Evolutionary conservation across 371 early-diverging fungal genomes (phyloP).

Genomic region (Saksenaea oblongispora): DNA sequence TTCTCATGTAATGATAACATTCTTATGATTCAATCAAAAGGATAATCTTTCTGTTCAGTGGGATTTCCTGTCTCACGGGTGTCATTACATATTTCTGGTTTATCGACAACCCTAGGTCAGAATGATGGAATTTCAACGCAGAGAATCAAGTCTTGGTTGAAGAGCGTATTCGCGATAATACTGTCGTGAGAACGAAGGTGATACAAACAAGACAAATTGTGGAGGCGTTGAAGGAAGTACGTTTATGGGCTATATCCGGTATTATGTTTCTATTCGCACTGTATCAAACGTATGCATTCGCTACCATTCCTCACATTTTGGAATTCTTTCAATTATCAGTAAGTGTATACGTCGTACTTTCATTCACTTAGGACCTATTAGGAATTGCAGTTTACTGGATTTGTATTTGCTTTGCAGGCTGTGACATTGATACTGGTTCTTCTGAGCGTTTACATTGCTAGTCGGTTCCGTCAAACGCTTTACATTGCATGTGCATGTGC

Average conservation of each 20-base stretch:
- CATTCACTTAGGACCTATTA: too few relatives aligned
- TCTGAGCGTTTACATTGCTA: too few relatives aligned
- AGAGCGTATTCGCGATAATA: slow-evolving; percentile 23
- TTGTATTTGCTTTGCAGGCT: too few relatives aligned
- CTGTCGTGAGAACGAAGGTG: slow-evolving; percentile 16
- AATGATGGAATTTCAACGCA: slow-evolving; percentile 13
- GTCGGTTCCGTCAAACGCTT: slow-evolving; percentile 7
- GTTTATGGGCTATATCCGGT: slow-evolving; percentile 23
- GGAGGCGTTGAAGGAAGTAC: slow-evolving; percentile 23
- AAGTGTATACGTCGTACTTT: too few relatives aligned
- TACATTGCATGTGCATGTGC: slow-evolving; percentile 11
- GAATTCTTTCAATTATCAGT: background rate
- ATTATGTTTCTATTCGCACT: slow-evolving; percentile 14
- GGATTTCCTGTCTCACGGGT: slow-evolving; percentile 11
- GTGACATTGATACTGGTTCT: too few relatives aligned
- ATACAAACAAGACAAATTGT: slow-evolving; percentile 22
- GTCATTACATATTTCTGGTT: slow-evolving; percentile 16
- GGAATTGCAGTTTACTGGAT: too few relatives aligned
- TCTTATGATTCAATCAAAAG: background rate
- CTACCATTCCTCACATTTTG: slow-evolving; percentile 1
- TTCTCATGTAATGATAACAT: background rate
- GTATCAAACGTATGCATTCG: slow-evolving; percentile 21
- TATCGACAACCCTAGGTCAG: slow-evolving; percentile 25
- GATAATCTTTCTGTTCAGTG: slow-evolving; percentile 26
- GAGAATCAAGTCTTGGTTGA: slow-evolving; percentile 27